phyloP scores from a whole-genome alignment of 2,329 filamentous ascomycete species.

The Metarhizium rileyi region DNA sequence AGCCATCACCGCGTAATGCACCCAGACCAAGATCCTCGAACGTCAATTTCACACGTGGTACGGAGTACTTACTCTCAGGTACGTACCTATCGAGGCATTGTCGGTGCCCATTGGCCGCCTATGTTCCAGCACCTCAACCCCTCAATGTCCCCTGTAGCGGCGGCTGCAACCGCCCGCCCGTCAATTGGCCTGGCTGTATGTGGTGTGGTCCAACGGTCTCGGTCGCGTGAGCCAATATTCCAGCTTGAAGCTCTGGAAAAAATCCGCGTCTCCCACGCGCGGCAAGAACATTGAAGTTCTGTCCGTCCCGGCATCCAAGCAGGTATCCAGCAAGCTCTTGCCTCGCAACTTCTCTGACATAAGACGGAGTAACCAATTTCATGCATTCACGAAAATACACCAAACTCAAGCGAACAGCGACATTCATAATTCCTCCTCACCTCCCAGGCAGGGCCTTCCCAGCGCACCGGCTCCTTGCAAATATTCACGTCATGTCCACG shows the following conservation, averaged over 20 bases:
- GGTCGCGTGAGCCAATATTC: neutral
- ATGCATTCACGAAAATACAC: neutral
- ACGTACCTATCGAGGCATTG: no score
- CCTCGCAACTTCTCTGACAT: neutral
- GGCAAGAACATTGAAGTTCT: neutral
- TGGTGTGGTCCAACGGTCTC: neutral
- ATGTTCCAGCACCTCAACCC: neutral
- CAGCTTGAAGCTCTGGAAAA: neutral
- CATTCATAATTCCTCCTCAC: constrained; percentile 11
- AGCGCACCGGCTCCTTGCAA: neutral
- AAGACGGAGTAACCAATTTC: neutral
- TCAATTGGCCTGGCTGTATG: no score
- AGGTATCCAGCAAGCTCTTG: neutral
- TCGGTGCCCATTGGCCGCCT: no score
- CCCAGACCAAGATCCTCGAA: no score
- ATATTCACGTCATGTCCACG: constrained; percentile 35
- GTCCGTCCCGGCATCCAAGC: neutral
- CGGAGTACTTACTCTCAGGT: no score
- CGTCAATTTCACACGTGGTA: no score
- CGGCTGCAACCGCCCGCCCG: neutral
- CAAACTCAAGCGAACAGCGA: neutral
- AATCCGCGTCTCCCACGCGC: neutral
- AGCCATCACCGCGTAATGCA: no score
- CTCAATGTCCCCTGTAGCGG: neutral
- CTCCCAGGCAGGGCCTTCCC: constrained; percentile 5